Percentiles rank a stretch among this genome's conserved stretches.
phyloP scores from a whole-genome alignment of 2,329 filamentous ascomycete species.

The Uncinocarpus reesii region DNA sequence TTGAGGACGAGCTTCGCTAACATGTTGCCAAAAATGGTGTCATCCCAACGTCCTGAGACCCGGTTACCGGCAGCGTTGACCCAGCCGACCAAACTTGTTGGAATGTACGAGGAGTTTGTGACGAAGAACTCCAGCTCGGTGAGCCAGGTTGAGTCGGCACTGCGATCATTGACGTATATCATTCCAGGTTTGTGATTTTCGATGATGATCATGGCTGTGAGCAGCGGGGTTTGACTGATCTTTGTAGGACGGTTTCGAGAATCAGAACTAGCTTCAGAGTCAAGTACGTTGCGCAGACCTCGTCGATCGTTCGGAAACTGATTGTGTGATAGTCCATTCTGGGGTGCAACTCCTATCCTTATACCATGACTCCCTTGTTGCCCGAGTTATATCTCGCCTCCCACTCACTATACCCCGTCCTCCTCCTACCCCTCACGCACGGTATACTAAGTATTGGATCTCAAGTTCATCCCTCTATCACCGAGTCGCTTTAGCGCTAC shows the following conservation, averaged over 20 bases:
- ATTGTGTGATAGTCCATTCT: slow-evolving; percentile 53
- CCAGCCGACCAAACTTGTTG: slow-evolving; percentile 33
- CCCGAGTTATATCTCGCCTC: slow-evolving; percentile 50
- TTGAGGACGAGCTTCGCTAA: background rate
- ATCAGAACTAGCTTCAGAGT: slow-evolving; percentile 90
- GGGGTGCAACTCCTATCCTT: slow-evolving; percentile 80
- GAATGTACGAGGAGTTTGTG: slow-evolving; percentile 60
- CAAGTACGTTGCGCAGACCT: slow-evolving; percentile 40
- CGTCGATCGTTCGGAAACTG: background rate
- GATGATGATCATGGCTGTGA: background rate
- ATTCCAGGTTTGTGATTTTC: slow-evolving; percentile 54
- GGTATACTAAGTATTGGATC: slow-evolving; percentile 56
- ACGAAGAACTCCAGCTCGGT: slow-evolving; percentile 89
- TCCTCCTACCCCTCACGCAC: slow-evolving; percentile 47
- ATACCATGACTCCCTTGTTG: slow-evolving; percentile 82
- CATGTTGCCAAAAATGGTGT: slow-evolving; percentile 25
- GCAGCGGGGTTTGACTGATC: background rate
- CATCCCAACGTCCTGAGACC: slow-evolving; percentile 23
- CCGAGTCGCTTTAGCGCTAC: slow-evolving; percentile 67
- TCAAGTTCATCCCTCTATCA: slow-evolving; percentile 60
- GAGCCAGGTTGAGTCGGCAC: slow-evolving; percentile 84
- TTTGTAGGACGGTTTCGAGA: slow-evolving; percentile 45
- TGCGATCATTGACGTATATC: slow-evolving; percentile 89
- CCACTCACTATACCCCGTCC: slow-evolving; percentile 43
- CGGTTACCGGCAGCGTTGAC: slow-evolving; percentile 25